phyloP scores from a whole-genome alignment of 495 filamentous ascomycete genomes.

The Annulohypoxylon stygium region DNA sequence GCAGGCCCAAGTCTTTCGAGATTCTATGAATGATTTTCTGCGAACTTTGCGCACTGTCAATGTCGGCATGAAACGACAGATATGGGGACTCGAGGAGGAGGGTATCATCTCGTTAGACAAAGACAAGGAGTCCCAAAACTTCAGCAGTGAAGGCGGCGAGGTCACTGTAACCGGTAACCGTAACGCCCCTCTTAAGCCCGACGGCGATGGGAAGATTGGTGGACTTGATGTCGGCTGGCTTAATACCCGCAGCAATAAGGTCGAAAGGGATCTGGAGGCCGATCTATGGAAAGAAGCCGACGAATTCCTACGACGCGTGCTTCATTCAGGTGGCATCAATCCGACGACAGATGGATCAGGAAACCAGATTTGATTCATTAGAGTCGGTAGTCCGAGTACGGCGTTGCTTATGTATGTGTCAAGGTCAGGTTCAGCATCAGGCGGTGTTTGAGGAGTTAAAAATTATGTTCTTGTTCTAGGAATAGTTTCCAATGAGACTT shows the following conservation, averaged over 20 bases:
- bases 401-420: neutral
- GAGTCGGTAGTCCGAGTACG: neutral
- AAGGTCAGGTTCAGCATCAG: slow-evolving; percentile 21
- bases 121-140: slow-evolving; percentile 35
- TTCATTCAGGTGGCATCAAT: neutral
- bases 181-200: slow-evolving; percentile 54
- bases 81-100: slow-evolving; percentile 82
- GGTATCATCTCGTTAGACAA: slow-evolving; percentile 70
- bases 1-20: slow-evolving; percentile 65
- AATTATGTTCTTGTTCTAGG: slow-evolving; percentile 2
- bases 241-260: slow-evolving; percentile 82
- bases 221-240: slow-evolving; percentile 84
- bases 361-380: neutral
- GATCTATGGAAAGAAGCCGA: slow-evolving; percentile 78
- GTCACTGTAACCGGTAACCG: slow-evolving; percentile 33
- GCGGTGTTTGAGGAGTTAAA: slow-evolving; percentile 35
- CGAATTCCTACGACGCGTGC: slow-evolving; percentile 46
- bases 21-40: slow-evolving; percentile 74
- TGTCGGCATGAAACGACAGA: slow-evolving; percentile 79
- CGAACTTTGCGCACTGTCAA: slow-evolving; percentile 76
- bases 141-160: slow-evolving; percentile 44
- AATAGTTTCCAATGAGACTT: neutral
- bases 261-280: slow-evolving; percentile 81
- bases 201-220: slow-evolving; percentile 69
- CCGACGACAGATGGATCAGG: neutral